Evolutionary conservation across 495 filamentous ascomycete genomes (phyloP), one percentile per base, ranked within the genome.

Genomic region (Aspergillus wentii): DNA sequence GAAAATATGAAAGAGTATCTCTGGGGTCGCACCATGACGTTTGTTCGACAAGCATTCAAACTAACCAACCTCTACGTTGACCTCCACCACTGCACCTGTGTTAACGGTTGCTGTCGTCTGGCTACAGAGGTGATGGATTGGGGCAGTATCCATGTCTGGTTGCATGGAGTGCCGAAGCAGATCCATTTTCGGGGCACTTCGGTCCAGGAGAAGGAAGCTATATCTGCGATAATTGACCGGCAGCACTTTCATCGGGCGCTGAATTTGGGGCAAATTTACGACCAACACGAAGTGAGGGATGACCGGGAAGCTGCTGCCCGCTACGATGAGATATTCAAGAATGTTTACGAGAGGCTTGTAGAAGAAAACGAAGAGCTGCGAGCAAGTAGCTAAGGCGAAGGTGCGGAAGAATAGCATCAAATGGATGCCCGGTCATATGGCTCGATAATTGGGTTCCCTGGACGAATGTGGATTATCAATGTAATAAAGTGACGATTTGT

Each of bases 1-100:
- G 30, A 35, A 14, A 46, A 30, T 9, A 16, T 40, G 32, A 38
- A 40, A 11, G 36, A 40, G 10, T 40, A 22, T 23, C 36, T 46
- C 13, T 46, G 43, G 43, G 43, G 43, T 4, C 36, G 43, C 6
- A 46, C 43, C 2, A n/a, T 46, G 17, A 46, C 43, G 6, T 46
- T 46, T n/a, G 36, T 46, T 4, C 43, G 43, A 4, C 29, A 46
- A 25, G 31, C 10, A 3, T 46, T 46, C 22, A 27, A 19, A 15
- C 21, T 46, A 28, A n/a, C 36, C 5, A 4, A 23, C 7, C 43
- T 46, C 13, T 19, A 17, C 10, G 18, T 46, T 8, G 32, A 46
- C 17, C 32, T 46, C 1, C 15, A 20, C 13, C 19, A 32, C 11
- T 40, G 30, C 23, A 35, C 26, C 23, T 46, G 43, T 22, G 25